A percentile compares a stretch with the other conserved stretches of the same genome.
phyloP scores from a whole-genome alignment of 306 rosid species.

The Prunus campanulata region DNA sequence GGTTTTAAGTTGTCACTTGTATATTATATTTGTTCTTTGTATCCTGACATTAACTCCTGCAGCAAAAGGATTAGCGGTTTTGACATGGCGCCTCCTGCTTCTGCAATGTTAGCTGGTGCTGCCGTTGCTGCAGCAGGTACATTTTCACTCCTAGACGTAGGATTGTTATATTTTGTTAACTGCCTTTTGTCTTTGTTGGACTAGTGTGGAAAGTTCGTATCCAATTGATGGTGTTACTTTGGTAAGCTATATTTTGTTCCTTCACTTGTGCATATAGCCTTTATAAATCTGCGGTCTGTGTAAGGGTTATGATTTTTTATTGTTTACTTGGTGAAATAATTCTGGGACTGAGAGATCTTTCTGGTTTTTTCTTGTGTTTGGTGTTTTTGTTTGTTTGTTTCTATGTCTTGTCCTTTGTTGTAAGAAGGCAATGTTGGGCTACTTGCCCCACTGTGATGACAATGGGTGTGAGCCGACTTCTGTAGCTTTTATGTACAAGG shows the following conservation, averaged over 20 bases:
- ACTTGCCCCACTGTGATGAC: conserved; percentile 99
- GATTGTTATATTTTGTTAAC: conserved; percentile 49
- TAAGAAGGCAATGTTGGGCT: conserved; percentile 99
- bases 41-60: conserved; percentile 43
- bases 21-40: conserved; percentile 4
- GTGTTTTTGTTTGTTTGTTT: conserved; percentile 95
- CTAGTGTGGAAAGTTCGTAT: conserved; percentile 93
- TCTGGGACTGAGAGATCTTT: conserved; percentile 95
- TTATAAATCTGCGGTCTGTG: conserved; percentile 44
- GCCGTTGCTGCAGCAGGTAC: conserved; percentile 74
- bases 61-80: conserved; percentile 99
- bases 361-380: conserved; percentile 95
- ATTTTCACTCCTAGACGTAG: conserved; percentile 28
- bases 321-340: conserved; percentile 70
- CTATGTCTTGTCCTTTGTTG: conserved; percentile 89
- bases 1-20: neutral
- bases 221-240: conserved; percentile 83
- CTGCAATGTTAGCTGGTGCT: conserved; percentile 71
- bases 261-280: conserved; percentile 45
- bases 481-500: conserved; percentile 98
- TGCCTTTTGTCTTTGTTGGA: conserved; percentile 62
- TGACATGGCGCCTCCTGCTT: conserved; percentile 97
- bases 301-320: conserved; percentile 51
- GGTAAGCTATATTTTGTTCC: conserved; percentile 83
- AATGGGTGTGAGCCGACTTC: conserved; percentile 99